Evolutionary conservation across 2,329 filamentous ascomycete species (phyloP), one percentile per base, ranked within the genome.

Genomic region (Xylaria sp.): DNA sequence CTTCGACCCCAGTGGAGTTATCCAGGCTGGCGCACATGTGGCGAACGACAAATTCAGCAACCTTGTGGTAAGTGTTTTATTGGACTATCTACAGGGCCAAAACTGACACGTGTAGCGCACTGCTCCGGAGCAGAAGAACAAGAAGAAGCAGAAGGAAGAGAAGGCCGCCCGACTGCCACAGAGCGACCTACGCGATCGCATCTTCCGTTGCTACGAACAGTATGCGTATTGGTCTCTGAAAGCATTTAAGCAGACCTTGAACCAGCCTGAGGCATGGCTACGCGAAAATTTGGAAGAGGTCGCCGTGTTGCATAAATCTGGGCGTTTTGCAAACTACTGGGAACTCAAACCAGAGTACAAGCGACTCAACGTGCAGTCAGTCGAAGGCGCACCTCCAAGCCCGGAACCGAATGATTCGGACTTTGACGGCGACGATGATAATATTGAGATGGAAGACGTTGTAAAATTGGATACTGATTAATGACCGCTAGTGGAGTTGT

Each of bases 221-320:
- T 97, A 92, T 84, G 89, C 90, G 73, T 98, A 96, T 80, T 99
- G 95, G 94, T 90, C 92, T n/a, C 92, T 98, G 85, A 94, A 93
- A 76, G 88, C 91, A 5, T 87, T 99, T 72, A 93, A 93, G 70
- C 85, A 89, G 57, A 83, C 86, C 67, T 87, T 96, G 44, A 87
- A 90, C 66, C 96, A 99, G 80, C 96, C 96, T 1, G 96, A 98
- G 77, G 90, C 91, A n/a, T 98, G 94, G 78, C 87, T 99, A 68
- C 93, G 95, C 61, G 89, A 96, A 77, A 91, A 90, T 0, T 81
- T 99, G 72, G 91, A 94, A 69, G 89, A 93, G 75, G 88, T 98
- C 66, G 95, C 93, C 0, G 88, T 92, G 22, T 81, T 97, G 67
- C 90, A 96, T 77, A 92, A 94, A 79, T 90, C 89, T 53, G 95